Evolutionary conservation across 768 basidiomycete genomes (phyloP).

Genomic region (Kondoa subrosea): DNA sequence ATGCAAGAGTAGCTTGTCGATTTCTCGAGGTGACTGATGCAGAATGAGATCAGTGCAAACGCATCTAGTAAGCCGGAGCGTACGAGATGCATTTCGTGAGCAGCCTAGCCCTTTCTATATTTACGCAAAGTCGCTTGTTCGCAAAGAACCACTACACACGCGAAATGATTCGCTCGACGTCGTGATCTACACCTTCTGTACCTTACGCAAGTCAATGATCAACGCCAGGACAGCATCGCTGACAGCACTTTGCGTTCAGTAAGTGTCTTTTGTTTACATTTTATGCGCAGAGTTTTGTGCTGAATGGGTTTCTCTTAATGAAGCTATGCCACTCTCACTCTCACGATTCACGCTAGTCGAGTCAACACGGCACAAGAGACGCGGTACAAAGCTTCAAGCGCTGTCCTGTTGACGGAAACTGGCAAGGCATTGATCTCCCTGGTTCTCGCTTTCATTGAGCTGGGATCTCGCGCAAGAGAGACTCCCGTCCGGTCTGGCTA

Average conservation of each 20-base stretch:
- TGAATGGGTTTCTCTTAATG: too few species aligned
- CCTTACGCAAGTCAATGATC: not conserved
- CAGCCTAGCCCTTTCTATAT: not conserved
- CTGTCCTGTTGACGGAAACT: constrained; percentile 53
- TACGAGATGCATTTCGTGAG: not conserved
- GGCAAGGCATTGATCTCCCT: constrained; percentile 76
- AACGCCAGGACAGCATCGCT: not conserved
- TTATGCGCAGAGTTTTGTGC: too few species aligned
- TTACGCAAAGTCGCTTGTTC: not conserved
- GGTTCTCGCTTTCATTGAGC: constrained; percentile 42
- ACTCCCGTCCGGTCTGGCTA: constrained; percentile 10
- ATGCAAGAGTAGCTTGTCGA: constrained; percentile 56
- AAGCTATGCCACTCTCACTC: not conserved
- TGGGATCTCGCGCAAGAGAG: not conserved
- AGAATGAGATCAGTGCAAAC: constrained; percentile 33
- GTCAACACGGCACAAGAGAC: not conserved
- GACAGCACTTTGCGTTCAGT: not conserved
- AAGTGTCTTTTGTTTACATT: not conserved
- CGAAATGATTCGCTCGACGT: too few species aligned
- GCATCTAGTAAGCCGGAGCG: not conserved
- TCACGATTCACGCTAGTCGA: not conserved
- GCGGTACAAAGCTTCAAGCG: not conserved
- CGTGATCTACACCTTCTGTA: too few species aligned
- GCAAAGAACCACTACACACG: too few species aligned
- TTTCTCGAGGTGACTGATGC: constrained; percentile 58